Evolutionary conservation across 2,329 filamentous ascomycete genomes (phyloP).

Genomic region (Paracoccidioides brasiliensis): DNA sequence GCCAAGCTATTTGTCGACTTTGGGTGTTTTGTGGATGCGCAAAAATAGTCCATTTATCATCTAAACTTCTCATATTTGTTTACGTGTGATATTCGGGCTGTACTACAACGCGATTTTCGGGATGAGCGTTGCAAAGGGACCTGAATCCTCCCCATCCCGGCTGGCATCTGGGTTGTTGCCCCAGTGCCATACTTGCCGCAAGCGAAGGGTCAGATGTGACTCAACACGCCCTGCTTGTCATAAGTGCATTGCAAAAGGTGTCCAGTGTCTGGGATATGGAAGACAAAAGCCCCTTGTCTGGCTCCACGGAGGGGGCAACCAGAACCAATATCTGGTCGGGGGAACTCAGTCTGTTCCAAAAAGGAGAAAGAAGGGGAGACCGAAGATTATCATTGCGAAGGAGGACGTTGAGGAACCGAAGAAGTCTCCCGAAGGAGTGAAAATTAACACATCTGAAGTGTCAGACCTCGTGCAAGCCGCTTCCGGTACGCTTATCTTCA

Average conservation of each 20-base stretch:
- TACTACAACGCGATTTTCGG: not conserved
- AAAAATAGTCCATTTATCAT: not conserved
- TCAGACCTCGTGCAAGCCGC: not conserved
- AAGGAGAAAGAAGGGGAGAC: conserved; percentile 10
- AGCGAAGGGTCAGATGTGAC: conserved; percentile 11
- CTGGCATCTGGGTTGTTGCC: conserved; percentile 23
- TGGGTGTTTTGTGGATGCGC: not conserved
- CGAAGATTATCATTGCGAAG: conserved; percentile 7
- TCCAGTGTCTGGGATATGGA: conserved; percentile 11
- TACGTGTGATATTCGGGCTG: not conserved
- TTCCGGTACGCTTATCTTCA: not conserved
- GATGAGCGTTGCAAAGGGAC: not conserved
- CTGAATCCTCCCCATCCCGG: conserved; percentile 28
- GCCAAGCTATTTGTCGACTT: not conserved
- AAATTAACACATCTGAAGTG: not conserved
- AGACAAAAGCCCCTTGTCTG: conserved; percentile 35
- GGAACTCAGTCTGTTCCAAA: conserved; percentile 1
- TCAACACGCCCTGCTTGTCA: conserved; percentile 8
- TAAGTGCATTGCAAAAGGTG: conserved; percentile 10
- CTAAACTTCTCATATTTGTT: not conserved
- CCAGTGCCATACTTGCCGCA: conserved; percentile 13
- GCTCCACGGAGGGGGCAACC: conserved; percentile 27
- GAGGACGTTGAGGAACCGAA: not conserved
- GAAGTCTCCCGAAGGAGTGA: not conserved
- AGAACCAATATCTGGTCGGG: conserved; percentile 5